phyloP scores from a whole-genome alignment of 306 rosid species.

The Canavalia gladiata region DNA sequence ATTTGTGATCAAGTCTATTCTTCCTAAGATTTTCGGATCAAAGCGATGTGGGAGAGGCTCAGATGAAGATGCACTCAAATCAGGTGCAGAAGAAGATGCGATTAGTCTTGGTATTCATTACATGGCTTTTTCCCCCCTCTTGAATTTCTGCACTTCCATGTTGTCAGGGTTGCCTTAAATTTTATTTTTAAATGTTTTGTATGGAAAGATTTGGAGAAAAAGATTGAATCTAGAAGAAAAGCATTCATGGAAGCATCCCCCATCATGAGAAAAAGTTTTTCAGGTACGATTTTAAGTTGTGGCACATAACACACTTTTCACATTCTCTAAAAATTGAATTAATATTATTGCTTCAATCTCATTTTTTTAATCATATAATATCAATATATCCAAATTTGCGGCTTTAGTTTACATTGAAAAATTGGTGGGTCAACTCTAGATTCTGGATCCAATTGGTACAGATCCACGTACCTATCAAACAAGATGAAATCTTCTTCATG shows the following conservation, averaged over 20 bases:
- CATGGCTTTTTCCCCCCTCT: not conserved
- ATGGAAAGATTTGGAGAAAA: slow-evolving; percentile 61
- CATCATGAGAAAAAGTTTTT: slow-evolving; percentile 59
- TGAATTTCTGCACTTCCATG: slow-evolving; percentile 2
- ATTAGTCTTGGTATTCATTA: slow-evolving; percentile 57
- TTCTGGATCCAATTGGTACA: slow-evolving; percentile 41
- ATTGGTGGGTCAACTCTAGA: slow-evolving; percentile 41
- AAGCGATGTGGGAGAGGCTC: slow-evolving; percentile 61
- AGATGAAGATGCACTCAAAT: slow-evolving; percentile 60
- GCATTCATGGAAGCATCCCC: slow-evolving; percentile 61
- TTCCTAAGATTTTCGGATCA: slow-evolving; percentile 83
- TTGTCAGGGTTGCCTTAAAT: not conserved
- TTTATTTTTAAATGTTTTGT: not conserved
- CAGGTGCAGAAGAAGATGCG: slow-evolving; percentile 55
- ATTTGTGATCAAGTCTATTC: slow-evolving; percentile 60
- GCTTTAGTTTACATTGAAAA: slow-evolving; percentile 31
- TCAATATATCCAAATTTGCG: not conserved
- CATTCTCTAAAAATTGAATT: not conserved
- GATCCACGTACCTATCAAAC: slow-evolving; percentile 49
- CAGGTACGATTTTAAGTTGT: slow-evolving; percentile 57
- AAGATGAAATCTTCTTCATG: slow-evolving; percentile 36
- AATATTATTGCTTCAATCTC: not conserved
- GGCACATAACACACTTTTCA: not conserved
- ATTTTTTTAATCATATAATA: not conserved
- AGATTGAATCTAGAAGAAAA: slow-evolving; percentile 63